Base-by-base conservation (phyloP, 2,329 filamentous ascomycete species). In the Fusarium continuum region DNA sequence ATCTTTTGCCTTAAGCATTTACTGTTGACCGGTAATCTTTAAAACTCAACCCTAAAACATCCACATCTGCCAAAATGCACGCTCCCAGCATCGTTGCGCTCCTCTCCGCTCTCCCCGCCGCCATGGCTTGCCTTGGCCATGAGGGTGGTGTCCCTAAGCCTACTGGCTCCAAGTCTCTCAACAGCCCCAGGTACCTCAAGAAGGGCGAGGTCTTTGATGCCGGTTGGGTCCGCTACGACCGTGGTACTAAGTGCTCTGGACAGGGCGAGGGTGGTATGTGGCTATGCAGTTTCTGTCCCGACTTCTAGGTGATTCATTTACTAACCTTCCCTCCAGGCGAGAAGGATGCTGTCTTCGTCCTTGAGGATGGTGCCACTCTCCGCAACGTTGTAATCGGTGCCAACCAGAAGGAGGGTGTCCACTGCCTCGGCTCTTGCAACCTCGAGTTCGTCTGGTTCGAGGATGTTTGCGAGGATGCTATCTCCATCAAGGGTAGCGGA, bases 391-490 rank as follows among this genome's bases (percentile, higher is more conserved):
- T 82, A 63, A 82, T 82, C 26, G 79, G 79, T 44, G 69, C 73
- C 39, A 72, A 80, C 69, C 78, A 81, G 64, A 72, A 72, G 35
- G 79, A 82, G 67, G 79, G 79, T 28, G 73, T 82, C 10, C 78
- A 82, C 73, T 82, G 79, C 67, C 62, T 74, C 47, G 80, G 80
- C 5, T 32, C 71, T 4, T 81, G 79, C 67, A 80, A 70, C 19
- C 65, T 81, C 17, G 71, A 78, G 64, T 79, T 76, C 22, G 81
- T 82, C 56, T 83, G 80, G 80, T 83, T 80, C 67, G 76, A 78
- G 60, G 76, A 80, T 31, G 79, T 81, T 44, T 81, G 79, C 57
- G 79, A 81, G 60, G 67, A 70, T 31, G 58, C 58, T 16, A 61
- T 61, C 34, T 25, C 55, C 11, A 29, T 61, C 19, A 53, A 55